Base-by-base conservation (phyloP, 441 rosid species). In the Biscutella laevigata region DNA sequence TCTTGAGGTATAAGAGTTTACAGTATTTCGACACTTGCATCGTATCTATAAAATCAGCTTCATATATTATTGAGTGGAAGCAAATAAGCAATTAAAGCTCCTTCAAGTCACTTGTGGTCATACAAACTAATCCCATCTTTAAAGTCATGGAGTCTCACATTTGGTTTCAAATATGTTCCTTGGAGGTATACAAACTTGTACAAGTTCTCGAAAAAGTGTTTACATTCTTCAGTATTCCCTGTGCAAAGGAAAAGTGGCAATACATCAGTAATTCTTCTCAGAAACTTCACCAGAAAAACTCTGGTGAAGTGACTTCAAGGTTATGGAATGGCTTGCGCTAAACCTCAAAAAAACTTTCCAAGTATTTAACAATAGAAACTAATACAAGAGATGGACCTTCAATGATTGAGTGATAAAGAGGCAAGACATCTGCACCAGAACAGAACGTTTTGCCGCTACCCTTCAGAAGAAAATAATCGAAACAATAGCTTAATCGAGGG, bases 91-190 rank as follows among this genome's bases (percentile, higher is more conserved):
- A 27, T 44, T 8, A 1, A 1, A 30, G 24, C 42, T 28, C 9
- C 53, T 52, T 34, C n/a, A n/a, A 35, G 22, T 44, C 34, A 35
- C 40, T 12, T 0, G 4, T 10, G 21, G 28, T 14, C 29, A 25
- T 3, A 24, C 24, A 15, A 30, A 44, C 57, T 17, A 38, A 6
- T 59, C 11, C 35, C 35, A 32, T 49, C 17, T 42, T 28, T 51
- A 30, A 22, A 36, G 61, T 59, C 50, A 1, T 54, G 33, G 42
- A 59, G 46, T 22, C 95, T 82, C 72, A 92, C 99, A 78, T 81
- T 85, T 61, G 97, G 97, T 71, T 88, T 92, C 62, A 84, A 54
- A 71, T 81, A 92, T 40, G 95, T 92, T 73, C 86, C 99, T 75
- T 83, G 95, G 33, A 88, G 66, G 61, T 92, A 92, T 12, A 75